These are phyloP conservation scores for Epichloe aotearoae DNA, from an alignment of 2,329 filamentous ascomycete genomes.

Conservation along the genomic window DNA sequence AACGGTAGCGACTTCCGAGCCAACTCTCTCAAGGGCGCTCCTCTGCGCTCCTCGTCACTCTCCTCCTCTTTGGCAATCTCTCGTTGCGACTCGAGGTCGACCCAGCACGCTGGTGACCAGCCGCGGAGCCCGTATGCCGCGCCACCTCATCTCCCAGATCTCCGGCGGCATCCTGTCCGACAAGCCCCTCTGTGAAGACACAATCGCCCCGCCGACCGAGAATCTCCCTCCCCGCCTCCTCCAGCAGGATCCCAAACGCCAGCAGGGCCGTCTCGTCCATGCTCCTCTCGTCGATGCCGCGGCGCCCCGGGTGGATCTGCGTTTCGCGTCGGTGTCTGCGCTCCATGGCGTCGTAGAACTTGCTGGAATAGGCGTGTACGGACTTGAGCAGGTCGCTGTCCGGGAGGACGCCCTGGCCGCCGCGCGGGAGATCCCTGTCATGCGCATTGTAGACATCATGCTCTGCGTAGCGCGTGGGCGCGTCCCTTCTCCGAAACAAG, in stretches of 20 bases:
- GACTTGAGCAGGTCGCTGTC: slow-evolving; percentile 57
- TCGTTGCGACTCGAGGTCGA: slow-evolving; percentile 10
- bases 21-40: neutral
- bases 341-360: slow-evolving; percentile 43
- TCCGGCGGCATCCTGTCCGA: neutral
- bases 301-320: slow-evolving; percentile 7
- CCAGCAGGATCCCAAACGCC: slow-evolving; percentile 60
- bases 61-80: slow-evolving; percentile 19
- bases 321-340: slow-evolving; percentile 8
- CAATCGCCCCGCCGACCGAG: slow-evolving; percentile 55
- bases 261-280: slow-evolving; percentile 70
- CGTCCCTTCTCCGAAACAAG: slow-evolving; percentile 50
- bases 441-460: slow-evolving; percentile 59
- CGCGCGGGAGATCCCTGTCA: slow-evolving; percentile 36
- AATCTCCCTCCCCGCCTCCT: slow-evolving; percentile 50
- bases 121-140: slow-evolving; percentile 6
- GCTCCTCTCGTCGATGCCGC: slow-evolving; percentile 38
- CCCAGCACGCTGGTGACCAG: slow-evolving; percentile 13
- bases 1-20: neutral
- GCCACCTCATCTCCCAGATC: slow-evolving; percentile 8
- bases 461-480: slow-evolving; percentile 55
- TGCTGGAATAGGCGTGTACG: slow-evolving; percentile 53
- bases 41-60: slow-evolving; percentile 9
- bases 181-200: slow-evolving; percentile 50
- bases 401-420: slow-evolving; percentile 40